phyloP scores from a whole-genome alignment of 176 grass and related monocot genomes.

The Hsuehochloa calcarea region DNA sequence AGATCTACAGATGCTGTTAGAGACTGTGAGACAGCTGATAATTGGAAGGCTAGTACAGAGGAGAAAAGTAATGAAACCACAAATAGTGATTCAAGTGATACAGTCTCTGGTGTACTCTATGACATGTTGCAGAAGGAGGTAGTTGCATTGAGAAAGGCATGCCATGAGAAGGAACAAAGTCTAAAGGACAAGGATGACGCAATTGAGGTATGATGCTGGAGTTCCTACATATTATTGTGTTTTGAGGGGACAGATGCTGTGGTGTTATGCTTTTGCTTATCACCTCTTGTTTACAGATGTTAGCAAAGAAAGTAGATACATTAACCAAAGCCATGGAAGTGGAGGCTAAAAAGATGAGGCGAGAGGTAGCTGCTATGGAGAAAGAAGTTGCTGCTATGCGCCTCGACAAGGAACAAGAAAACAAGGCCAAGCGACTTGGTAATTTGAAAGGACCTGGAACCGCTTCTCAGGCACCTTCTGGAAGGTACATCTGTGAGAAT shows the following conservation, averaged over 20 bases:
- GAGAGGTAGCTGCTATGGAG: slow-evolving; percentile 81
- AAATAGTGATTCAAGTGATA: slow-evolving; percentile 52
- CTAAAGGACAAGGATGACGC: slow-evolving; percentile 95
- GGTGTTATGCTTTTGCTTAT: background rate
- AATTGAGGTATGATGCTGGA: slow-evolving; percentile 66
- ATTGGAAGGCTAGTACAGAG: slow-evolving; percentile 47
- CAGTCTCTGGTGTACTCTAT: slow-evolving; percentile 83
- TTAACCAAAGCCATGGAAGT: slow-evolving; percentile 94
- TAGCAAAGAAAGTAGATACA: slow-evolving; percentile 89
- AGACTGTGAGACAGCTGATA: slow-evolving; percentile 45
- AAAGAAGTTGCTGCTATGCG: slow-evolving; percentile 86
- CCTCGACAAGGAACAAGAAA: slow-evolving; percentile 76
- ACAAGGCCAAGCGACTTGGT: slow-evolving; percentile 60
- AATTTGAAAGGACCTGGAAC: slow-evolving; percentile 65
- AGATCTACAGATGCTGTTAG: slow-evolving; percentile 52
- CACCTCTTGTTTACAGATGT: slow-evolving; percentile 50
- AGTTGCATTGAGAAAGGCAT: slow-evolving; percentile 74
- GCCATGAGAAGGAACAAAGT: slow-evolving; percentile 87
- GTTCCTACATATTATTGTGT: slow-evolving; percentile 11
- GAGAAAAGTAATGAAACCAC: slow-evolving; percentile 50
- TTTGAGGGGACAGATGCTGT: background rate
- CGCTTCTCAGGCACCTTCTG: slow-evolving; percentile 50
- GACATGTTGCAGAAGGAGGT: slow-evolving; percentile 95
- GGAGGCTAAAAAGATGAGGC: slow-evolving; percentile 95
- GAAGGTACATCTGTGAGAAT: slow-evolving; percentile 48